A percentile compares a stretch with the other conserved stretches of the same genome.
Conservation (phyloP, 306 rosid genomes). For the Vachellia collinsii region DNA sequence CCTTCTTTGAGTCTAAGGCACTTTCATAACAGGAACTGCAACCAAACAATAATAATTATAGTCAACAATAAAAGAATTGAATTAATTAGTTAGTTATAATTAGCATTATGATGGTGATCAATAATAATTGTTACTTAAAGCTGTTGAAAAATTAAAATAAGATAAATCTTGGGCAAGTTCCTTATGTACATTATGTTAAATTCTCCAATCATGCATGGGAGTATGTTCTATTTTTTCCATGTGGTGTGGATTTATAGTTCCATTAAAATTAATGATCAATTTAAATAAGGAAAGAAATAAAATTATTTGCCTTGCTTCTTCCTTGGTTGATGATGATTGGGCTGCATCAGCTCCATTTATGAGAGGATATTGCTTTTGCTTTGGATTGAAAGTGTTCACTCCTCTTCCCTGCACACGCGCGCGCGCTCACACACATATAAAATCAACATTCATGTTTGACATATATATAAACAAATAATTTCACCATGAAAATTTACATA, state of each 20-base stretch:
- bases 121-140: not conserved
- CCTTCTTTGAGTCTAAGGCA: slow-evolving; percentile 65
- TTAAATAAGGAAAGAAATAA: not conserved
- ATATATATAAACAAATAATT: not conserved
- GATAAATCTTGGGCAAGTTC: too few relatives aligned
- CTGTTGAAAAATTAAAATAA: not conserved
- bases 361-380: slow-evolving; percentile 57
- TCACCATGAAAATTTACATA: not conserved
- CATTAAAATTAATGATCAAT: not conserved
- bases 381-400: slow-evolving; percentile 59
- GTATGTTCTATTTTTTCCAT: too few relatives aligned
- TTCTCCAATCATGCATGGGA: too few relatives aligned
- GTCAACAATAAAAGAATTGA: not conserved
- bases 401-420: slow-evolving; percentile 63
- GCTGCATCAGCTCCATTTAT: slow-evolving; percentile 74
- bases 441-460: not conserved
- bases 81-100: not conserved
- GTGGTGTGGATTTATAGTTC: too few relatives aligned
- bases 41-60: not conserved
- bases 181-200: too few relatives aligned
- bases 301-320: slow-evolving; percentile 56
- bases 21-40: slow-evolving; percentile 47
- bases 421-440: too few relatives aligned
- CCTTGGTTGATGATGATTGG: slow-evolving; percentile 43
- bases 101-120: not conserved